Base-by-base conservation (phyloP, 331 rosid species). In the Malus hybrid region DNA sequence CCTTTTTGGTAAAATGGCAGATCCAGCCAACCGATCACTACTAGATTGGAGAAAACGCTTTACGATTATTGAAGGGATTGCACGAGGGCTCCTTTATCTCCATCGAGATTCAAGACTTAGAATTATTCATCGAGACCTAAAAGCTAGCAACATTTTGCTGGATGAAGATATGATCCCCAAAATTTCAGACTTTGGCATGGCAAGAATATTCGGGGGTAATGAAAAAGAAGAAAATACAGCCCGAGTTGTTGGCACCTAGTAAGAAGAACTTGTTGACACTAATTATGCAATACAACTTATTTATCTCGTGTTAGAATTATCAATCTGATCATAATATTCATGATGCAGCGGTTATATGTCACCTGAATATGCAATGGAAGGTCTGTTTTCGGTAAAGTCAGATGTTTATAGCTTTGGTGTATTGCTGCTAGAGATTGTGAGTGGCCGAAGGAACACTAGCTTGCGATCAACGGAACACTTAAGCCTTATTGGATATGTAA, bases 381-480 rank as follows among this genome's bases (percentile, higher is more conserved):
- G 85, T 2, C 4, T 56, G 7, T 85, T 85, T 79, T 85, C 80
- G 0, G 76, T 78, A 29, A 85, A 82, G 76, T 82, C 82, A 10
- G 84, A 85, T 76, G 73, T 85, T 0, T 85, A 72, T 4, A 82
- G 78, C 24, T 85, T 85, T 29, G 88, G 83, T 8, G 83, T 85
- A 24, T 57, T 85, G 78, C 32, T 85, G n/a, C 29, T 85, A 10
- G 86, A 82, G 62, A 82, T 79, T 69, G n/a, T 79, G 9, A 82
- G 85, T 1, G 86, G 84, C 52, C 44, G 52, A 14, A 66, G 52
- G 18, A 66, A 67, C 55, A 67, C 19, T n/a, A 67, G 31, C 71
- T 18, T 36, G 22, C 31, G 46, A 36, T 67, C 31, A 36, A 19
- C 31, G 1, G 32, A 67, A 67, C 54, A 67, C 14, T 36, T 39